Percentiles rank a stretch among this genome's conserved stretches.
phyloP scores from a whole-genome alignment of 2,329 filamentous ascomycete species.

The Microascus cirrosus region DNA sequence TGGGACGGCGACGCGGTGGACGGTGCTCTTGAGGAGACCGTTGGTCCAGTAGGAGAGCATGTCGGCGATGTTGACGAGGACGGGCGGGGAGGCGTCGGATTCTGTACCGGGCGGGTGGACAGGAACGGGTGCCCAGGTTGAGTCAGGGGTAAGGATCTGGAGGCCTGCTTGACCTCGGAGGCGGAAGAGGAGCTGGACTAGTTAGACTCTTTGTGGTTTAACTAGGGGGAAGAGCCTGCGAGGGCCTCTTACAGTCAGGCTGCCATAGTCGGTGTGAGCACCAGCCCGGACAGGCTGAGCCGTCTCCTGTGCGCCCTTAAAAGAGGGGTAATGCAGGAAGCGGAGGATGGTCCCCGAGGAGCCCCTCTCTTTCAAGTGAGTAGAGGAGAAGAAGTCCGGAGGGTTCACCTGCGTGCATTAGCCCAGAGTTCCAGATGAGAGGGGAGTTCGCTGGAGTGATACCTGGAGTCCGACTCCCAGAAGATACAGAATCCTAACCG shows the following conservation, averaged over 20 bases:
- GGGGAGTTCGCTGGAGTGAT: constrained; percentile 10
- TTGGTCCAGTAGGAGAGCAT: constrained; percentile 80
- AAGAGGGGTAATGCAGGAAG: constrained; percentile 60
- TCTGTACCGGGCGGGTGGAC: constrained; percentile 53
- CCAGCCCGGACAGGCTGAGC: constrained; percentile 60
- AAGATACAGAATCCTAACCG: constrained; percentile 60
- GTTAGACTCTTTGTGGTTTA: background rate
- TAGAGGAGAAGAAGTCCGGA: constrained; percentile 41
- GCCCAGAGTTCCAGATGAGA: background rate
- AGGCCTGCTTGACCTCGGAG: constrained; percentile 75
- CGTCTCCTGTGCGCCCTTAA: constrained; percentile 19
- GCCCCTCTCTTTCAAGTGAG: constrained; percentile 32
- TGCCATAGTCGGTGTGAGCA: constrained; percentile 81
- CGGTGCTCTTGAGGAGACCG: constrained; percentile 73
- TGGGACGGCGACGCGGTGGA: constrained; percentile 76
- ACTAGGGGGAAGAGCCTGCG: background rate
- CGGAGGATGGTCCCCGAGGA: constrained; percentile 52
- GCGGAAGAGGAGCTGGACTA: constrained; percentile 66
- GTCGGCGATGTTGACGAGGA: constrained; percentile 68
- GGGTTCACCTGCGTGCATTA: constrained; percentile 25
- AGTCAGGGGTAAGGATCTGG: constrained; percentile 58
- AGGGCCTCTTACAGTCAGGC: constrained; percentile 30
- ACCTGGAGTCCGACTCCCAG: constrained; percentile 69
- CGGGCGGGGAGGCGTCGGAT: constrained; percentile 52
- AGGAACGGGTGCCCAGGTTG: constrained; percentile 51